phyloP scores from a whole-genome alignment of 306 rosid genomes.

The Medicago lupulina region DNA sequence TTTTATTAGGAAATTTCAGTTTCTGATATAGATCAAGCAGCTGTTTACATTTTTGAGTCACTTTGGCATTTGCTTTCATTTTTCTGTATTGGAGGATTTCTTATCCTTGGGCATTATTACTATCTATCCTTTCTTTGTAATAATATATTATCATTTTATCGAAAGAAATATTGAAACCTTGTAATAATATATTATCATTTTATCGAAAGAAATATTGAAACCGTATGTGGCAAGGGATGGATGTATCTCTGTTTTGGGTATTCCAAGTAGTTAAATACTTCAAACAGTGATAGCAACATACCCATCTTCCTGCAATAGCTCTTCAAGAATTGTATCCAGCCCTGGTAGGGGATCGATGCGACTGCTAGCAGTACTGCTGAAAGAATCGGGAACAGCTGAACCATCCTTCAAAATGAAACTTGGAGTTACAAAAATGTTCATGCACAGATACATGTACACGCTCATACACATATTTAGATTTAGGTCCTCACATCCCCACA shows the following conservation, averaged over 20 bases:
- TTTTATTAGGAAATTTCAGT: constrained; percentile 6
- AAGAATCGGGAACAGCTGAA: constrained; percentile 51
- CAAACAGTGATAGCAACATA: constrained; percentile 44
- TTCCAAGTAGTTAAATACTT: background rate
- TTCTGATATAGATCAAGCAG: background rate
- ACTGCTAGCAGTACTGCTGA: constrained; percentile 39
- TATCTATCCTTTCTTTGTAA: constrained; percentile 22
- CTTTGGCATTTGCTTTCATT: background rate
- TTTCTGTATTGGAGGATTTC: constrained; percentile 1
- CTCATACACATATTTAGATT: background rate
- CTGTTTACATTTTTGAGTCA: background rate
- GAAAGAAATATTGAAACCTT: no score
- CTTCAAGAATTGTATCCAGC: constrained; percentile 80
- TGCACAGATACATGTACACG: background rate
- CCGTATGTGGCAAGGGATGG: constrained; percentile 14
- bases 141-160: background rate
- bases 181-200: no score
- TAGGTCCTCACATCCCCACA: background rate
- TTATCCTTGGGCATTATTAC: background rate
- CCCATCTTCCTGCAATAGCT: constrained; percentile 85
- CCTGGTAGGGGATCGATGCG: constrained; percentile 89
- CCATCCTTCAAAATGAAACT: constrained; percentile 56
- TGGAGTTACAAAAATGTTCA: background rate
- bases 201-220: no score
- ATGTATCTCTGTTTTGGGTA: constrained; percentile 12